Evolutionary conservation across 2,329 filamentous ascomycete species (phyloP), one percentile per base, ranked within the genome.

Genomic region (Exophiala bonariae): DNA sequence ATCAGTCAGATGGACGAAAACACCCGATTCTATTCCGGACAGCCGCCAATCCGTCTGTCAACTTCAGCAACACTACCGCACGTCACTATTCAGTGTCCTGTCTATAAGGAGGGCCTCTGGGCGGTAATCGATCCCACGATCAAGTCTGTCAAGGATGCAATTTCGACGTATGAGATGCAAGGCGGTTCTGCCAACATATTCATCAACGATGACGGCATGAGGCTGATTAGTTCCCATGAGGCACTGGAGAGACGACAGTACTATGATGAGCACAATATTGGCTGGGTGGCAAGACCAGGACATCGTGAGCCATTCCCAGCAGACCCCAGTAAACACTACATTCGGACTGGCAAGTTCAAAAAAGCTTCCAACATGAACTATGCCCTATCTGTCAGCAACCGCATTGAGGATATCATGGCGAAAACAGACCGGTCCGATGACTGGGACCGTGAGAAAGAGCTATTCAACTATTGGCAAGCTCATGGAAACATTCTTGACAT

Each of bases 51-150:
- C 40, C 68, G 70, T 14, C 39, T 51, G 14, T 55, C 23, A 11
- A 60, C 61, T 34, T 63, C 65, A 10, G 61, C 49, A 47, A 51
- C 57, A 16, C 63, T 73, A 9, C 75, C 73, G 26, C 76, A 74
- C 57, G 69, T 79, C 50, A 92, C 87, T 3, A 86, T 95, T 33
- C 89, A 95, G 63, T 91, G 87, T 65, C 89, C 89, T 3, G 87
- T 95, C 0, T 95, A 93, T 73, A 93, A 92, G 66, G 89, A 95
- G 65, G 87, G 88, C 55, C 76, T 95, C 2, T 71, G 72, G 28
- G 81, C 75, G 52, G 89, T 95, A 60, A 81, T 82, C 54, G 69
- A 71, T 36, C 79, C 79, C 0, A 82, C 79, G 0, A 72, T 82
- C 34, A 69, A 73, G 16, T 80, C 76, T 3, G 63, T 82, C 26